These are phyloP conservation scores for Fusarium abutilonis DNA, from an alignment of 2,329 filamentous ascomycete genomes.

Conservation along the genomic window DNA sequence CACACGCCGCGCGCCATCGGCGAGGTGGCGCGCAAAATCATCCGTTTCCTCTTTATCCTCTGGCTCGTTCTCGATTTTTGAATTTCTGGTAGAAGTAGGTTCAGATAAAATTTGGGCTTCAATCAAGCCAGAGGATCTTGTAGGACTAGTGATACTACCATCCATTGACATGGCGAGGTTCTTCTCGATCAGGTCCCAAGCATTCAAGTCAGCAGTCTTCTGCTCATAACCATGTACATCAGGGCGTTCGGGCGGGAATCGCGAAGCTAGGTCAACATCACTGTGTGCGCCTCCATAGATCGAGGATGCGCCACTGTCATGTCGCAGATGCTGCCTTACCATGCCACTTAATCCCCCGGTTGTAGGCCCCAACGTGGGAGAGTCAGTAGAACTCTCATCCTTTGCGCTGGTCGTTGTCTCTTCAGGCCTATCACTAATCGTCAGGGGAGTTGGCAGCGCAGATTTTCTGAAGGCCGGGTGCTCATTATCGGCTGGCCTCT, in stretches of 20 bases:
- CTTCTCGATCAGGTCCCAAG: constrained; percentile 56
- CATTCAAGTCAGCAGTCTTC: constrained; percentile 51
- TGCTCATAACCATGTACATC: constrained; percentile 38
- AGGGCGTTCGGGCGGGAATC: constrained; percentile 51
- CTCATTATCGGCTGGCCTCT: constrained; percentile 62
- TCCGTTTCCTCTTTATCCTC: constrained; percentile 64
- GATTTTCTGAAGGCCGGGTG: constrained; percentile 65
- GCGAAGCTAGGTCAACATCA: constrained; percentile 45
- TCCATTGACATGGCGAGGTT: constrained; percentile 43
- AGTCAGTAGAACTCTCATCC: constrained; percentile 61
- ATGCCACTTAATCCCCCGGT: constrained; percentile 76
- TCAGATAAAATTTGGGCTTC: constrained; percentile 24
- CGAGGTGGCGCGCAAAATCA: constrained; percentile 78
- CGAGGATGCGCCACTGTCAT: constrained; percentile 83
- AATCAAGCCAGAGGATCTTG: constrained; percentile 33
- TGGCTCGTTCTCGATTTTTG: constrained; percentile 51
- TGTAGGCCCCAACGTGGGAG: constrained; percentile 79
- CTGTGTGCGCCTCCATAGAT: constrained; percentile 67
- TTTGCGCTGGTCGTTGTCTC: constrained; percentile 5
- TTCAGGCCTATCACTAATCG: constrained; percentile 40
- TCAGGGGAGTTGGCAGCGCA: constrained; percentile 56
- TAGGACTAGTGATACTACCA: constrained; percentile 37
- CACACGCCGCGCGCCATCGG: constrained; percentile 74
- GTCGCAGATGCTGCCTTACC: constrained; percentile 84
- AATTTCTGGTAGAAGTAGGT: constrained; percentile 17